Evolutionary conservation across 768 basidiomycete genomes (phyloP).

Genomic region (Atractiella rhizophila): DNA sequence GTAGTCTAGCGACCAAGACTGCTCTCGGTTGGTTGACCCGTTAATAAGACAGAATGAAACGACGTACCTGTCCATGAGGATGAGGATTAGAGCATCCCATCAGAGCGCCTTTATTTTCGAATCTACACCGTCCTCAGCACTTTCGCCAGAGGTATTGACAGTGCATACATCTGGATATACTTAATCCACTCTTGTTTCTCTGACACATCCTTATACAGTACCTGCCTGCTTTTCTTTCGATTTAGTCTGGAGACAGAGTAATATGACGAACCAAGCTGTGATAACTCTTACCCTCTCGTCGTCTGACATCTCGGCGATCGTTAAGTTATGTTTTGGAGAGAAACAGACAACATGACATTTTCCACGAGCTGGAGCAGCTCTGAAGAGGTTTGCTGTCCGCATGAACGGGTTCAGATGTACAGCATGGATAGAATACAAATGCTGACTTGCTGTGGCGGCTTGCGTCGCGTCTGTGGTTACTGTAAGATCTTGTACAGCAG

Average conservation of each 20-base stretch:
- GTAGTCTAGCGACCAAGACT: conserved; percentile 32
- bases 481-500: conserved; percentile 12
- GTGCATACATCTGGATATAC: conserved; percentile 17
- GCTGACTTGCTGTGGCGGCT: background rate
- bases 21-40: too few relatives aligned
- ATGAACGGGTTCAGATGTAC: too few relatives aligned
- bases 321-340: conserved; percentile 61
- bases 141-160: too few relatives aligned
- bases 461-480: background rate
- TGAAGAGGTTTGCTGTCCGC: conserved; percentile 15
- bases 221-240: conserved; percentile 8
- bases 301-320: conserved; percentile 39
- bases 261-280: conserved; percentile 45
- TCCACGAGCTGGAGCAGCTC: conserved; percentile 42
- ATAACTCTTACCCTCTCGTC: conserved; percentile 41
- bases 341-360: conserved; percentile 72
- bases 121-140: conserved; percentile 3
- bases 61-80: conserved; percentile 78
- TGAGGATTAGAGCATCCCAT: conserved; percentile 93
- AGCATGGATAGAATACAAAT: too few relatives aligned
- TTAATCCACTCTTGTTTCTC: conserved; percentile 13
- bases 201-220: conserved; percentile 15
- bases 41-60: too few relatives aligned
- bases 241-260: background rate
- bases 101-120: conserved; percentile 66